Percentiles rank a stretch among this genome's conserved stretches.
Conservation (phyloP, 768 basidiomycete genomes). For the Trametes cubensis region DNA sequence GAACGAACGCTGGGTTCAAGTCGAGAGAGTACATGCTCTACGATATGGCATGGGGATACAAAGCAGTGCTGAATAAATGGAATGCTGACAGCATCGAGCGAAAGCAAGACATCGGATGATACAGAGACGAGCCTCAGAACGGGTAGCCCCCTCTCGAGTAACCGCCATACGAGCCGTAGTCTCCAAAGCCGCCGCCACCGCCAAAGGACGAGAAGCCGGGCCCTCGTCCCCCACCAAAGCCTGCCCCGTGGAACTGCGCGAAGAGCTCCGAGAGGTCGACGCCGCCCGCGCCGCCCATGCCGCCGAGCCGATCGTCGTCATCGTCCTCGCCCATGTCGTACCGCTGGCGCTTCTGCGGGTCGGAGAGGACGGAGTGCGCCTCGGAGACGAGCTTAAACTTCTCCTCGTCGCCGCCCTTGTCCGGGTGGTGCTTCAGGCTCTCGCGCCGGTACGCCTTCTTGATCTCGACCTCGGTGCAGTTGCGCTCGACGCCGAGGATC, state of each 20-base stretch:
- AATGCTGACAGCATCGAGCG: background rate
- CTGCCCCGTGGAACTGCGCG: constrained; percentile 58
- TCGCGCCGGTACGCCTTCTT: constrained; percentile 92
- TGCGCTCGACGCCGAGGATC: constrained; percentile 64
- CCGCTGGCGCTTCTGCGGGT: constrained; percentile 67
- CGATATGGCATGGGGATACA: constrained; percentile 9
- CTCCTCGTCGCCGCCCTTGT: constrained; percentile 95
- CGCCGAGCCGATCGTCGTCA: constrained; percentile 47
- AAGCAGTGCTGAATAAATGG: background rate
- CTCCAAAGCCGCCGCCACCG: constrained; percentile 26
- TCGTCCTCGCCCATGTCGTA: constrained; percentile 87
- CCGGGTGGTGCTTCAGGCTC: constrained; percentile 83
- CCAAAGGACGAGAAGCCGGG: constrained; percentile 24
- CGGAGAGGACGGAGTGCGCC: constrained; percentile 81
- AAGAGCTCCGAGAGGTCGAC: constrained; percentile 67
- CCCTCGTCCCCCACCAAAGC: constrained; percentile 36
- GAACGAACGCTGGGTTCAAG: constrained; percentile 3
- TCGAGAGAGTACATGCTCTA: constrained; percentile 17
- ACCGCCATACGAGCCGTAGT: constrained; percentile 16
- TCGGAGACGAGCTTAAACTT: constrained; percentile 91
- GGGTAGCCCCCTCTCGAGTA: constrained; percentile 15
- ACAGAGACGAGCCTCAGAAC: constrained; percentile 2
- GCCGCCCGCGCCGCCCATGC: constrained; percentile 40
- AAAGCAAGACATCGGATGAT: background rate
- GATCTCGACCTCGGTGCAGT: constrained; percentile 71